Percentiles rank a stretch among this genome's conserved stretches.
Conservation (phyloP, 169 alveolate genomes). For the Plasmodium vivax region DNA sequence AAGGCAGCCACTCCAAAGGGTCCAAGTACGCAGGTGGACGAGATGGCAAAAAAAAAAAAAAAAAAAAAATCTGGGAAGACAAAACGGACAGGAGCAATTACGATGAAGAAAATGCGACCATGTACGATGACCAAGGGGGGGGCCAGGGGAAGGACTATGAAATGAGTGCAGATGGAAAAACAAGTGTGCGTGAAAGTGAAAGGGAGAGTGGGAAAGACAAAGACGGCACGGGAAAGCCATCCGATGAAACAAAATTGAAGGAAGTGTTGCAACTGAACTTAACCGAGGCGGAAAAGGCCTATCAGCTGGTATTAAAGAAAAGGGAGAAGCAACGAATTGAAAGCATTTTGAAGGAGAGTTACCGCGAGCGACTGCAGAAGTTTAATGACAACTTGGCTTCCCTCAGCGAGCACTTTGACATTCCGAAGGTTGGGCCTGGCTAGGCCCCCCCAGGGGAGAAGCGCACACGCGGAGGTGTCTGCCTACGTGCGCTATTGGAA, state of each 20-base stretch:
- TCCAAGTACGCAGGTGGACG: not conserved
- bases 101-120: not conserved
- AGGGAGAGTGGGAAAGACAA: slow-evolving; percentile 57
- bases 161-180: not conserved
- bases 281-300: slow-evolving; percentile 85
- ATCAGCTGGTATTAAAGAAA: slow-evolving; percentile 85
- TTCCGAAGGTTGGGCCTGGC: slow-evolving; percentile 94
- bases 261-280: slow-evolving; percentile 48
- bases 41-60: not conserved
- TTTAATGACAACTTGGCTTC: slow-evolving; percentile 88
- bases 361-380: slow-evolving; percentile 88
- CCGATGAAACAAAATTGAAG: slow-evolving; percentile 34
- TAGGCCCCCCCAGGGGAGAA: slow-evolving; percentile 7
- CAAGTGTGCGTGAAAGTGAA: not conserved
- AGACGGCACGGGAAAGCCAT: not conserved
- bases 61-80: not conserved
- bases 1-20: not conserved
- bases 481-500: not conserved
- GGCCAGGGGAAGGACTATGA: not conserved
- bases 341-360: slow-evolving; percentile 83
- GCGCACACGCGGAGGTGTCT: not conserved
- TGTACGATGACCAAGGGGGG: not conserved
- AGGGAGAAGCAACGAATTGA: slow-evolving; percentile 84
- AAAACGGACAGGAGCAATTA: not conserved
- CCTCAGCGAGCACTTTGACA: slow-evolving; percentile 91